Percentiles rank a stretch among this genome's conserved stretches.
These are phyloP conservation scores for Lasiodiplodia sp. DNA, from an alignment of 2,329 filamentous ascomycete species.

Conservation along the genomic window DNA sequence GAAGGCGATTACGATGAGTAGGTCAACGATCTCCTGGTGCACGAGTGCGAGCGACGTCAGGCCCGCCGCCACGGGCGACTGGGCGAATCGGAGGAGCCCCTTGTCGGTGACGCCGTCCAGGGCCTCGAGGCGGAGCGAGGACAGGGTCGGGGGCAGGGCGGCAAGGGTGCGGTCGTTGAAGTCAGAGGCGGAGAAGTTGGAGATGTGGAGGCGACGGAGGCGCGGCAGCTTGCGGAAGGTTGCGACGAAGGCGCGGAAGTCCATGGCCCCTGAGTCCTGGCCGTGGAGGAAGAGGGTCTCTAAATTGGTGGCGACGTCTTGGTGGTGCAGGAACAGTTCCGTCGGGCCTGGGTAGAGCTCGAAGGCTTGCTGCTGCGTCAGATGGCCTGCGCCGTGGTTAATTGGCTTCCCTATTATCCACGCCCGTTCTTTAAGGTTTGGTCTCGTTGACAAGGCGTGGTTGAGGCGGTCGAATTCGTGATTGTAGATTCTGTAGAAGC, in stretches of 20 bases:
- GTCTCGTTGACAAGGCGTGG: constrained; percentile 63
- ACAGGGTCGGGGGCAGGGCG: constrained; percentile 57
- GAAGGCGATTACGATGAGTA: constrained; percentile 61
- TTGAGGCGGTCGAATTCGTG: constrained; percentile 63
- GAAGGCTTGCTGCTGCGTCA: constrained; percentile 46
- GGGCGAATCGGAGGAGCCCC: constrained; percentile 61
- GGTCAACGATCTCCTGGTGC: constrained; percentile 60
- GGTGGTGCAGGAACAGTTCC: constrained; percentile 62
- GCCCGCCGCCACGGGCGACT: constrained; percentile 53
- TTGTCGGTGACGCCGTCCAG: constrained; percentile 63
- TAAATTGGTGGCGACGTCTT: constrained; percentile 59
- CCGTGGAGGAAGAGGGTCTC: constrained; percentile 61
- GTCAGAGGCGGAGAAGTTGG: constrained; percentile 60
- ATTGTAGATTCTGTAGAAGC: constrained; percentile 61
- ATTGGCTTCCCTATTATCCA: constrained; percentile 56
- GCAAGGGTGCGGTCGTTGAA: constrained; percentile 64
- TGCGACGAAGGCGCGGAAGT: constrained; percentile 62
- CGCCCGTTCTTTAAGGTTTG: constrained; percentile 61
- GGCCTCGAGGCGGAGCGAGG: constrained; percentile 63
- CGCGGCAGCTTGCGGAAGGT: constrained; percentile 61
- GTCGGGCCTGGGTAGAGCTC: constrained; percentile 47
- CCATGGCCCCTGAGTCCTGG: constrained; percentile 51
- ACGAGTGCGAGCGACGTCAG: constrained; percentile 60
- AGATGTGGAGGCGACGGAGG: constrained; percentile 61
- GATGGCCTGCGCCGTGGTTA: constrained; percentile 6